Percentiles rank a stretch among this genome's conserved stretches.
Conservation (phyloP, 768 basidiomycete species). For the Serendipita sp. region DNA sequence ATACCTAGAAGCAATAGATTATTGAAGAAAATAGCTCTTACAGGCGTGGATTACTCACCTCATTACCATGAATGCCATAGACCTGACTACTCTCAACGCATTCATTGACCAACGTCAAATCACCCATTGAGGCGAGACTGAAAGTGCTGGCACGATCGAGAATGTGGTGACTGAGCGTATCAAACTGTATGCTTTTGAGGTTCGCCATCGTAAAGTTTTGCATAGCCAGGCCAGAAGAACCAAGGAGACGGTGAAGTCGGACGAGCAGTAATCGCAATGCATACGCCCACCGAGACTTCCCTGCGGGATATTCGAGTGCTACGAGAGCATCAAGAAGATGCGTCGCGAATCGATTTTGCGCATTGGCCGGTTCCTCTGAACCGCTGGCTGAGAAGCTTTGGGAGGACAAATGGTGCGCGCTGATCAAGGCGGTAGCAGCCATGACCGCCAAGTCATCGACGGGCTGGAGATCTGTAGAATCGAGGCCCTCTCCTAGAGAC, state of each 20-base stretch:
- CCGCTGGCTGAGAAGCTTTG: background rate
- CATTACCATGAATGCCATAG: slow-evolving; percentile 63
- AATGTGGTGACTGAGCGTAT: slow-evolving; percentile 75
- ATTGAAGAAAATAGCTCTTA: slow-evolving; percentile 1
- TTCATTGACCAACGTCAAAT: slow-evolving; percentile 59
- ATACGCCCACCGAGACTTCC: slow-evolving; percentile 65
- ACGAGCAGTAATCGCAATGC: slow-evolving; percentile 61
- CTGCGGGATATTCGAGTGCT: slow-evolving; percentile 56
- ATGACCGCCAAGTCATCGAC: slow-evolving; percentile 74
- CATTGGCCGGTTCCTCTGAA: slow-evolving; percentile 6
- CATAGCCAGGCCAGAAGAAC: slow-evolving; percentile 59
- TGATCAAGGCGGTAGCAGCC: slow-evolving; percentile 51
- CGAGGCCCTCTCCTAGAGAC: slow-evolving; percentile 46
- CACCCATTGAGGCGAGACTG: slow-evolving; percentile 59
- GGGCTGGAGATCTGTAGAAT: slow-evolving; percentile 67
- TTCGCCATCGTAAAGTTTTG: slow-evolving; percentile 68
- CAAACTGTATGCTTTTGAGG: slow-evolving; percentile 74
- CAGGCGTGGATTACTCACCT: slow-evolving; percentile 30
- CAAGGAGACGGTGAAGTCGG: slow-evolving; percentile 67
- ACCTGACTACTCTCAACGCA: slow-evolving; percentile 69
- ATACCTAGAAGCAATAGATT: slow-evolving; percentile 32
- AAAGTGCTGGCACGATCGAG: slow-evolving; percentile 66
- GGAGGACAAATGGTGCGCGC: slow-evolving; percentile 17
- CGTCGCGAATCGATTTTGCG: slow-evolving; percentile 28
- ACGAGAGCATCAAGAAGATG: slow-evolving; percentile 49